These are phyloP conservation scores for Citrus medica DNA, from an alignment of 345 rosid species.

Conservation along the genomic window DNA sequence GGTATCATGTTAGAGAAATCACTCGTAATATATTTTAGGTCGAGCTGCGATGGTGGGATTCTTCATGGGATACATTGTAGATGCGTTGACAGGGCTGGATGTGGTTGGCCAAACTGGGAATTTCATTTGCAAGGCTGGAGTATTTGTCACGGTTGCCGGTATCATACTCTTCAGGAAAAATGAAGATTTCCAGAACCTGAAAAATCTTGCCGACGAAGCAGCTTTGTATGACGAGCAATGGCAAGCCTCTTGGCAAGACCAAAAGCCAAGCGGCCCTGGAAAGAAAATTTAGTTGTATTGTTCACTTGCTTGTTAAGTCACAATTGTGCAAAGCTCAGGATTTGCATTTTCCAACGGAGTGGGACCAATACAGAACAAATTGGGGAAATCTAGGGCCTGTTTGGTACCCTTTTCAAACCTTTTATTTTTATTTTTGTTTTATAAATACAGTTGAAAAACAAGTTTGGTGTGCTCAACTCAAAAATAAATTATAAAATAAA, in stretches of 20 bases:
- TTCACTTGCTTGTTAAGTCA: not conserved
- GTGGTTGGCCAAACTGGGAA: conserved; percentile 39
- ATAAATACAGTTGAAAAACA: too few relatives aligned
- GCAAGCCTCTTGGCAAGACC: conserved; percentile 44
- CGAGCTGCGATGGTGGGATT: conserved; percentile 62
- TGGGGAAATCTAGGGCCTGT: too few relatives aligned
- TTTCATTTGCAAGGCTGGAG: conserved; percentile 41
- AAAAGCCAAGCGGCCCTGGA: conserved; percentile 4
- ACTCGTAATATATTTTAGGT: conserved; percentile 10
- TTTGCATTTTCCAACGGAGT: too few relatives aligned
- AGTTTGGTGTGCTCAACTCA: too few relatives aligned
- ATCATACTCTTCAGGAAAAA: conserved; percentile 27
- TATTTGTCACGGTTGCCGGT: conserved; percentile 31
- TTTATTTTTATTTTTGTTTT: too few relatives aligned
- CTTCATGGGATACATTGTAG: conserved; percentile 43
- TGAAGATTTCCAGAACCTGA: conserved; percentile 28
- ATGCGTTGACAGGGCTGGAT: conserved; percentile 40
- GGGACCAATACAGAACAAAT: too few relatives aligned
- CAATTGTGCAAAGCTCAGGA: not conserved
- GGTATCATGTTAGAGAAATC: not conserved
- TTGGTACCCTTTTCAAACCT: too few relatives aligned
- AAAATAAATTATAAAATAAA: too few relatives aligned
- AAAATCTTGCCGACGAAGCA: conserved; percentile 41
- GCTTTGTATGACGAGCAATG: conserved; percentile 52
- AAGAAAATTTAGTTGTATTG: not conserved